phyloP scores from a whole-genome alignment of 2,329 filamentous ascomycete species.

The Conoideocrella luteorostrata region DNA sequence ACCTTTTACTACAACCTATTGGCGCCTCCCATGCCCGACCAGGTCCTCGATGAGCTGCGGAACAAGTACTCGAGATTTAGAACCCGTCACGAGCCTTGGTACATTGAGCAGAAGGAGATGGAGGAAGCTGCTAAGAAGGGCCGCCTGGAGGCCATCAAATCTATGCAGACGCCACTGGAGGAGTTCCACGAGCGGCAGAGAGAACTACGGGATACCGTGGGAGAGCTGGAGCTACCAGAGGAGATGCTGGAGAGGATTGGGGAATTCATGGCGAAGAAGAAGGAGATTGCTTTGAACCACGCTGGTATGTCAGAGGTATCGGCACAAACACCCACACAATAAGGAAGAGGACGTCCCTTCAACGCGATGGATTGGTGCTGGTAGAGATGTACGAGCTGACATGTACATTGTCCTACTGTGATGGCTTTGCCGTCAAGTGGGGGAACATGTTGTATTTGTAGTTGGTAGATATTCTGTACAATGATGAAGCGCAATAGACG shows the following conservation, averaged over 20 bases:
- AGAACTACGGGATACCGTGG: constrained; percentile 42
- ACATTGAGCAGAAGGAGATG: constrained; percentile 56
- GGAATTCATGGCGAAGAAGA: constrained; percentile 52
- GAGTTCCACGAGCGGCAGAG: constrained; percentile 52
- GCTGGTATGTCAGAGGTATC: constrained; percentile 29
- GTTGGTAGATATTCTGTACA: not conserved
- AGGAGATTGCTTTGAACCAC: constrained; percentile 32
- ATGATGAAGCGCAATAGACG: not conserved
- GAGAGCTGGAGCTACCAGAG: constrained; percentile 49
- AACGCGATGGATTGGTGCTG: not conserved
- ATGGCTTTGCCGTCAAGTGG: not conserved
- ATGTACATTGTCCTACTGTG: not conserved
- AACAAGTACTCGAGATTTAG: constrained; percentile 78
- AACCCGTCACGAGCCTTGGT: constrained; percentile 71
- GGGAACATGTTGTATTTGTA: constrained; percentile 2
- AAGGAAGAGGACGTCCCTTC: not conserved
- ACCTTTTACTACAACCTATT: constrained; percentile 76
- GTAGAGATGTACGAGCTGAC: not conserved
- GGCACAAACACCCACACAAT: constrained; percentile 3
- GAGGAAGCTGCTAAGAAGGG: constrained; percentile 44
- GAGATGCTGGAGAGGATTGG: constrained; percentile 59
- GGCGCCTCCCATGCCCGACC: constrained; percentile 67
- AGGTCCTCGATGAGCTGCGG: constrained; percentile 79
- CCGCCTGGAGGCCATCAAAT: constrained; percentile 20
- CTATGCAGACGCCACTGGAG: constrained; percentile 51